Evolutionary conservation across 2,329 filamentous ascomycete genomes (phyloP).

Genomic region (Lachnellula subtilissima): DNA sequence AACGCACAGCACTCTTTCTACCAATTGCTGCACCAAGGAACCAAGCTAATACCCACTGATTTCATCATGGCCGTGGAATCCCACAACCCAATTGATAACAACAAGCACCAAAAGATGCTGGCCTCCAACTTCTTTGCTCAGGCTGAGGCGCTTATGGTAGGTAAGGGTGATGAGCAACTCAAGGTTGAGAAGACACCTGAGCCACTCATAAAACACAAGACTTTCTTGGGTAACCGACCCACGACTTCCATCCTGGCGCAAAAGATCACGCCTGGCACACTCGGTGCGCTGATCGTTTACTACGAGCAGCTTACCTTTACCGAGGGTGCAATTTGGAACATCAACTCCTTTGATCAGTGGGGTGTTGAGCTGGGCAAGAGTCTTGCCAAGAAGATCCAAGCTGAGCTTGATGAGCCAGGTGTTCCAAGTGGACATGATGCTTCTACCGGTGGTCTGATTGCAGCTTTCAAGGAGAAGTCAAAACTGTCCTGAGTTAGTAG

Average conservation of each 20-base stretch:
- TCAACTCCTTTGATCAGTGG: conserved; percentile 99
- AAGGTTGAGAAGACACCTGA: conserved; percentile 69
- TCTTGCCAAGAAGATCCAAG: conserved; percentile 84
- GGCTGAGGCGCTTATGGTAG: conserved; percentile 85
- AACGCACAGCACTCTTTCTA: conserved; percentile 99
- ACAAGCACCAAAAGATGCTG: conserved; percentile 95
- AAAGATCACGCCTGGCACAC: conserved; percentile 87
- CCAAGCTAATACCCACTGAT: conserved; percentile 96
- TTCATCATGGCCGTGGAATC: conserved; percentile 96
- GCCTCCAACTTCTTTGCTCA: conserved; percentile 90
- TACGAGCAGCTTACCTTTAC: conserved; percentile 99
- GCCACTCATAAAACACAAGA: conserved; percentile 91
- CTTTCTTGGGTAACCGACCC: conserved; percentile 94
- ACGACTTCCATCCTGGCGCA: conserved; percentile 90
- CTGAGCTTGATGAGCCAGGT: conserved; percentile 76
- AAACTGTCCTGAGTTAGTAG: conserved; percentile 7
- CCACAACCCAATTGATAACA: conserved; percentile 89
- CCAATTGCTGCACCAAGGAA: conserved; percentile 98
- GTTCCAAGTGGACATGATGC: conserved; percentile 72
- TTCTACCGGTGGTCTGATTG: conserved; percentile 84
- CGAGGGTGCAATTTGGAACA: conserved; percentile 97
- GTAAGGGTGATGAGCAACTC: conserved; percentile 77
- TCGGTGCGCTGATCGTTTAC: conserved; percentile 95
- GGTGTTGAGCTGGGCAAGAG: conserved; percentile 97
- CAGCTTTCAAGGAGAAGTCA: conserved; percentile 74